Evolutionary conservation across 2,329 filamentous ascomycete genomes (phyloP), one percentile per base, ranked within the genome.

Genomic region (Pseudocercospora fijiensis): DNA sequence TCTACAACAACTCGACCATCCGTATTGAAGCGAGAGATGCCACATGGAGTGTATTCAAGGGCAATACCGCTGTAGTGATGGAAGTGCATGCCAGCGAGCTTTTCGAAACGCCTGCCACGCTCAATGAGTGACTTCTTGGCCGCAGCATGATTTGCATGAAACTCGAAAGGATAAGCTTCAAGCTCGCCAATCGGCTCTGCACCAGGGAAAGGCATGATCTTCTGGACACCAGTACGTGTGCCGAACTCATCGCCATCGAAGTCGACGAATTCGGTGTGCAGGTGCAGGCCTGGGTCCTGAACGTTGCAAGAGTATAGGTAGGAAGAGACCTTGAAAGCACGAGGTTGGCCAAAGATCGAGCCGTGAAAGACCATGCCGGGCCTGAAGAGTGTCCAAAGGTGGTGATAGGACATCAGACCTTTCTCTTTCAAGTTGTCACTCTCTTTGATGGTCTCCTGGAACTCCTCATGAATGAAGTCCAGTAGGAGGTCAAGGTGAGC

Each of bases 301-400:
- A 60, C 37, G 4, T 65, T 61, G 24, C 64, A 68, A 22, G 67
- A 62, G 61, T 76, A 76, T n/a, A 63, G 64, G 22, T 73, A 74
- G 56, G 69, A 73, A 9, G 59, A 47, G 11, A 76, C 68, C 9
- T 60, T 70, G 57, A 73, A 75, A 0, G 75, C 69, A 2, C 76
- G 67, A 7, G 69, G 63, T 41, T 77, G 73, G 2, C 73, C 74
- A 27, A 71, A 69, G 5, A 73, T 68, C 0, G 69, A 62, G 8
- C 66, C 65, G 60, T 73, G 75, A 8, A 75, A 62, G 9, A 72
- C 67, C 1, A 61, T 60, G 62, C 72, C 60, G 1, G 79, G 79
- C 33, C 79, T 74, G 62, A 79, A 81, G 3, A 81, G 70, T 0
- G 78, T 80, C 79, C 79, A 82, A 1, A 82, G 71, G 51, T 77